Percentiles rank a stretch among this genome's conserved stretches.
Conservation (phyloP, 202 grass and related monocot species). For the Hordeum pubiflorum region DNA sequence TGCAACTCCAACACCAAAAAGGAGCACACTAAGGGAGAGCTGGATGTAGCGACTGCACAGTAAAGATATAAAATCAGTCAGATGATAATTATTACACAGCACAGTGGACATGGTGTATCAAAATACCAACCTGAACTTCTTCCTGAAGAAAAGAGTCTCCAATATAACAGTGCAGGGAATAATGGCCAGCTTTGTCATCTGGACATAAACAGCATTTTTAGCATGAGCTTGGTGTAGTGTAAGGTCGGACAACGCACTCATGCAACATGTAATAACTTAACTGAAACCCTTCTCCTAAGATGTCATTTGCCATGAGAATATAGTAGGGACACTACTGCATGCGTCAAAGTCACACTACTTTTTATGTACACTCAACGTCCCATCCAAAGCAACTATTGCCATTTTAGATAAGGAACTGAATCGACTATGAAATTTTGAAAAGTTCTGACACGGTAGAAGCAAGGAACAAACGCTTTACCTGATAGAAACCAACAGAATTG, state of each 20-base stretch:
- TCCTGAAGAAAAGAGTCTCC: conserved; percentile 94
- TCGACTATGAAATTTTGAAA: not conserved
- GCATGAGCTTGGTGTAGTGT: conserved; percentile 24
- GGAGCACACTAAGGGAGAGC: conserved; percentile 79
- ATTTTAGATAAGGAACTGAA: not conserved
- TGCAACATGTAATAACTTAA: conserved; percentile 9
- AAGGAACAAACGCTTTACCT: conserved; percentile 34
- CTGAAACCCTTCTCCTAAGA: conserved; percentile 17
- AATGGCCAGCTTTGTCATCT: conserved; percentile 99
- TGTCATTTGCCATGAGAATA: not conserved
- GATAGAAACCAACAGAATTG: conserved; percentile 98
- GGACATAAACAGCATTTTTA: conserved; percentile 36
- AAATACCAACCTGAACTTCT: conserved; percentile 80
- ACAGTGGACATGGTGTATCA: not conserved
- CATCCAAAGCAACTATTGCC: not conserved
- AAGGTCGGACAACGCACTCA: not conserved
- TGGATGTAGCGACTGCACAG: conserved; percentile 77
- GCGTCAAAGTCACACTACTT: not conserved
- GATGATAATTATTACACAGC: conserved; percentile 5
- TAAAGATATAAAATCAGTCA: conserved; percentile 25
- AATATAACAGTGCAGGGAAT: conserved; percentile 96
- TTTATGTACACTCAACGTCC: not conserved
- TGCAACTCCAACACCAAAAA: conserved; percentile 91
- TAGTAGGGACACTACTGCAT: not conserved
- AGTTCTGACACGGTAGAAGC: not conserved